Evolutionary conservation across 2,329 filamentous ascomycete species (phyloP).

Genomic region (Fusarium tuaranense): DNA sequence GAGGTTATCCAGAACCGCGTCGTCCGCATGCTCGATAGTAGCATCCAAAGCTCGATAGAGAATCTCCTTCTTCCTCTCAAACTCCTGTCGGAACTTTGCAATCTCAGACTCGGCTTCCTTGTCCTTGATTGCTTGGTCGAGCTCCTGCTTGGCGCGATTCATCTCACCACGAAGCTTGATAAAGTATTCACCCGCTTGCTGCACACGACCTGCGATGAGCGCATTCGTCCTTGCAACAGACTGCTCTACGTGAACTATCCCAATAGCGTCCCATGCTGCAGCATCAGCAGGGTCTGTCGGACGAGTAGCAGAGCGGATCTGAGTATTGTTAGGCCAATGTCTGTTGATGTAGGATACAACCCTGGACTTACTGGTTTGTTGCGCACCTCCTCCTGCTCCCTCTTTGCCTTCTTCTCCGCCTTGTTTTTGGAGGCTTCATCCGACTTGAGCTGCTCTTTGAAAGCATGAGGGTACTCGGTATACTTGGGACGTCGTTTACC

Average conservation of each 20-base stretch:
- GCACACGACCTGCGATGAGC: constrained; percentile 60
- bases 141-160: constrained; percentile 59
- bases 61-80: constrained; percentile 59
- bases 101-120: constrained; percentile 53
- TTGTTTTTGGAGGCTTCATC: constrained; percentile 60
- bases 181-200: constrained; percentile 63
- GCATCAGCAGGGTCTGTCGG: constrained; percentile 60
- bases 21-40: constrained; percentile 66
- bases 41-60: constrained; percentile 65
- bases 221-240: constrained; percentile 52
- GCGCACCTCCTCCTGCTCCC: constrained; percentile 54
- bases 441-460: constrained; percentile 60
- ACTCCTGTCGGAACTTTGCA: constrained; percentile 53
- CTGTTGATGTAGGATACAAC: background rate
- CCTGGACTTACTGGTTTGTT: constrained; percentile 52
- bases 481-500: constrained; percentile 60
- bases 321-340: constrained; percentile 6
- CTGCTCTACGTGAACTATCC: constrained; percentile 61
- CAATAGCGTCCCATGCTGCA: constrained; percentile 65
- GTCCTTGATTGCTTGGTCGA: constrained; percentile 58
- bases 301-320: constrained; percentile 57
- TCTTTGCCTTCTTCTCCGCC: constrained; percentile 59
- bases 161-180: constrained; percentile 61
- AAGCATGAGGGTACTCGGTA: constrained; percentile 60
- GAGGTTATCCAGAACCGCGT: constrained; percentile 67